These are phyloP conservation scores for Malus sylvestris DNA, from an alignment of 306 rosid species.

Conservation along the genomic window DNA sequence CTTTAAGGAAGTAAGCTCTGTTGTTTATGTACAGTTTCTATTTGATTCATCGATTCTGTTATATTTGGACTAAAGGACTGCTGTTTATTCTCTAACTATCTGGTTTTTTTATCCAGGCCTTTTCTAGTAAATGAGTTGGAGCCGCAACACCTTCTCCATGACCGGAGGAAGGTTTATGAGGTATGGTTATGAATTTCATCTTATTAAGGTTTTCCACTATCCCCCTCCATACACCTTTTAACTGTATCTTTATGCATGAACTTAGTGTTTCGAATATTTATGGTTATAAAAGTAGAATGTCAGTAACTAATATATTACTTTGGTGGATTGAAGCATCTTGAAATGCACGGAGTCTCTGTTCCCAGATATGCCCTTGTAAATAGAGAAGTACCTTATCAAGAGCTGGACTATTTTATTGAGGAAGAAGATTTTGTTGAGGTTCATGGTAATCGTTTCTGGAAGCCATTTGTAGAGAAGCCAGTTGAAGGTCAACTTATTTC, in stretches of 20 bases:
- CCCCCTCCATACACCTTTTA: background rate
- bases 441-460: constrained; percentile 74
- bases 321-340: constrained; percentile 63
- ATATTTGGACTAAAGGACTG: background rate
- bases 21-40: constrained; percentile 5
- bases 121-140: constrained; percentile 84
- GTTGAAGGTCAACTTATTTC: constrained; percentile 66
- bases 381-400: constrained; percentile 70
- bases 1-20: constrained; percentile 82
- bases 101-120: constrained; percentile 60
- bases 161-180: constrained; percentile 88
- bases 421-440: constrained; percentile 98
- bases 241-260: background rate
- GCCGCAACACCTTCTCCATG: constrained; percentile 96
- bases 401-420: constrained; percentile 79
- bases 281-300: constrained; percentile 10
- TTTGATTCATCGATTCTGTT: constrained; percentile 3
- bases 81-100: constrained; percentile 25
- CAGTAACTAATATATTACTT: constrained; percentile 21
- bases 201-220: background rate
- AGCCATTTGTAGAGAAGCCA: constrained; percentile 99
- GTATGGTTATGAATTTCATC: constrained; percentile 31
- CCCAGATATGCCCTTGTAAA: constrained; percentile 94
- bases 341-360: constrained; percentile 74
- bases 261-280: constrained; percentile 9